Base-by-base conservation (phyloP, 371 early-diverging fungal species). In the Mucor circinelloides region DNA sequence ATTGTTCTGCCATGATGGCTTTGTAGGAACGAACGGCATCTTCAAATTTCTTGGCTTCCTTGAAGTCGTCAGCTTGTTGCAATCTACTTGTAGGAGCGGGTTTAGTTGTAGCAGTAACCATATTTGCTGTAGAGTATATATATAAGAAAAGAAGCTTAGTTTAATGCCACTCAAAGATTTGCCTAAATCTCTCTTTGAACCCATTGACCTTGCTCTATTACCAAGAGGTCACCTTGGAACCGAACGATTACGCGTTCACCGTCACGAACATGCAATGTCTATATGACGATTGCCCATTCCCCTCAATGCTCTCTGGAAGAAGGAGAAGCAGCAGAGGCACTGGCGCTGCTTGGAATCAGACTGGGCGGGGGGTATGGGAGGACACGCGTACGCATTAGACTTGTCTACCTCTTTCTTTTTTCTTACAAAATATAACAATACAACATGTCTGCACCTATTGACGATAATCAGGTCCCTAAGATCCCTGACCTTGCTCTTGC, bases 401-500 rank as follows among this genome's bases (percentile, higher is more conserved):
- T 36, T 58, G 55, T 52, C 31, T 61, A 52, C 50, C 31, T 52
- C 32, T 60, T 27, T 42, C 38, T 57, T 56, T 66, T 34, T 57
- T 38, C 46, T 31, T 54, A 56, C 8, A 50, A 42, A 46, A 23
- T 50, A 23, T 38, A 44, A 32, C 13, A 9, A 32, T 32, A 46
- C 13, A 36, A 52, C 13, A 69, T 73, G 70, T 66, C 72, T 10
- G 64, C 62, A 19, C 27, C 66, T 44, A 68, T 70, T 59, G 78
- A 81, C 38, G 88, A 87, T 55, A 86, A 87, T 66, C 81, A 84
- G 64, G 80, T 91, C 48, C 83, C 90, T 25, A 83, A 89, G 81
- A 91, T 94, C 71, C 96, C 96, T 69, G 88, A 93, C 80, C 86
- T 94, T 46, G 84, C 87, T 57, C 83, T 84, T 46, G 78, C 84